Conservation (phyloP, 208 protist genomes). For the Trypanosoma vivax region DNA sequence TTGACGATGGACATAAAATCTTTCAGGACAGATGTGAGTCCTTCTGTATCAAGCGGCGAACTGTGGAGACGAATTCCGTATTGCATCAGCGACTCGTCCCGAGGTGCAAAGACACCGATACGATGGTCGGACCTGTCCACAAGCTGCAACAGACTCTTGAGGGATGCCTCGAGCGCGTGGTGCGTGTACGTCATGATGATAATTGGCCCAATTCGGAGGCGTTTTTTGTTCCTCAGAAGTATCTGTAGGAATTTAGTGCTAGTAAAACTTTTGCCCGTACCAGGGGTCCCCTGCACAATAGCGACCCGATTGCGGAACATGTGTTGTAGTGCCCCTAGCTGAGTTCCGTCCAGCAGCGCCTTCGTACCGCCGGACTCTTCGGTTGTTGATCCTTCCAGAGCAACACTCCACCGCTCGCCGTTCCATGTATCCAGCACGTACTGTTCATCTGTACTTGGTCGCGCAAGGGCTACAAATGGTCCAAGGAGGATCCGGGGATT, state of each 20-base stretch:
- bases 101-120: slow-evolving; percentile 1
- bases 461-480: neutral
- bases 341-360: slow-evolving; percentile 11
- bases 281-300: slow-evolving; percentile 34
- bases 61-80: neutral
- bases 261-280: slow-evolving; percentile 40
- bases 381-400: neutral
- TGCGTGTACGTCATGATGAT: slow-evolving; percentile 27
- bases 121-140: neutral
- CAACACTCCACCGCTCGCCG: neutral
- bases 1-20: neutral
- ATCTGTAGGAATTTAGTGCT: slow-evolving; percentile 23
- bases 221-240: slow-evolving; percentile 8
- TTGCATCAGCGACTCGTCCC: neutral
- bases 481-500: neutral
- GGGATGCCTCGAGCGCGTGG: slow-evolving; percentile 31
- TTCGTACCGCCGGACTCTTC: neutral
- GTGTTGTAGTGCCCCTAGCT: slow-evolving; percentile 16
- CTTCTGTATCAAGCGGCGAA: neutral
- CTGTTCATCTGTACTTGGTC: neutral
- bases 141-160: slow-evolving; percentile 17
- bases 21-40: neutral
- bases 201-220: slow-evolving; percentile 13
- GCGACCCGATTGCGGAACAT: slow-evolving; percentile 14
- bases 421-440: neutral